A percentile compares a stretch with the other conserved stretches of the same genome.
These are phyloP conservation scores for Mucor velutinosus DNA, from an alignment of 371 early-diverging fungal species.

Conservation along the genomic window DNA sequence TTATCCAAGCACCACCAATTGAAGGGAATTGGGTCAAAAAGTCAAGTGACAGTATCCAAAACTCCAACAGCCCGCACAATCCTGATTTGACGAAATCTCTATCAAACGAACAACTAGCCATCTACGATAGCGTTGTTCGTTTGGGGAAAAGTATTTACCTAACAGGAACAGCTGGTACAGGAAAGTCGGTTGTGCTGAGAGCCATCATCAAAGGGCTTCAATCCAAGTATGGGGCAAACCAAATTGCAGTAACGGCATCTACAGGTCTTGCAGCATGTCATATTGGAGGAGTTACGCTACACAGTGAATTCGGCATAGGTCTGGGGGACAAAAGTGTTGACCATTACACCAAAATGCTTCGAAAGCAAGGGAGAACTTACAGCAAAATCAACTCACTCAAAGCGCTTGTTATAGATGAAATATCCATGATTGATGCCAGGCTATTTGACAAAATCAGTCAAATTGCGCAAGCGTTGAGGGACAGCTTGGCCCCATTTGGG, in stretches of 20 bases:
- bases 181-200: slow-evolving; percentile 73
- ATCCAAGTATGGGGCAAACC: slow-evolving; percentile 18
- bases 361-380: slow-evolving; percentile 25
- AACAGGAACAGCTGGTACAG: slow-evolving; percentile 86
- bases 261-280: slow-evolving; percentile 90
- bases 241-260: slow-evolving; percentile 82
- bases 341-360: slow-evolving; percentile 43
- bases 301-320: slow-evolving; percentile 58
- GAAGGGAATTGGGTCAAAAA: neutral
- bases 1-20: neutral
- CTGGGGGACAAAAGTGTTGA: slow-evolving; percentile 53
- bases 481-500: slow-evolving; percentile 70
- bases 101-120: slow-evolving; percentile 61
- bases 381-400: slow-evolving; percentile 53
- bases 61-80: neutral
- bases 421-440: slow-evolving; percentile 86
- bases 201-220: slow-evolving; percentile 65
- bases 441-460: slow-evolving; percentile 82
- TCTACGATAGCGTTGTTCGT: slow-evolving; percentile 56
- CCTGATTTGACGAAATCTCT: slow-evolving; percentile 14
- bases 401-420: slow-evolving; percentile 90
- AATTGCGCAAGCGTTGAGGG: slow-evolving; percentile 66
- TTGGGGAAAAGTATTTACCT: slow-evolving; percentile 67
- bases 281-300: slow-evolving; percentile 81
- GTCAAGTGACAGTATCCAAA: too few relatives aligned